A percentile compares a stretch with the other conserved stretches of the same genome.
These are phyloP conservation scores for Amesomyces nigricolor DNA, from an alignment of 2,329 filamentous ascomycete species.

Conservation along the genomic window DNA sequence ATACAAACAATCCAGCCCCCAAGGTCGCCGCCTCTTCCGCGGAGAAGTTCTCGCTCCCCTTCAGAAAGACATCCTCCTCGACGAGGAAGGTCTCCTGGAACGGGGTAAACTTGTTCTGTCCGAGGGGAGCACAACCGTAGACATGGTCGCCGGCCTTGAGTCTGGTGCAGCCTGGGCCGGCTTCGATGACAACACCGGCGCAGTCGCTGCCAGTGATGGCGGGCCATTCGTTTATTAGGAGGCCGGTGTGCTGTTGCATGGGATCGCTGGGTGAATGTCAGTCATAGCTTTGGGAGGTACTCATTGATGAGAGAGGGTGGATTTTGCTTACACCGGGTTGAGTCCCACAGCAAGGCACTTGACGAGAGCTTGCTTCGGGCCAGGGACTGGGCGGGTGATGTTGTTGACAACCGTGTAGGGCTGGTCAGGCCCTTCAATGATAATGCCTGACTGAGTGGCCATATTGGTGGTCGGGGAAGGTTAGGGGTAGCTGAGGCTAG, in stretches of 20 bases:
- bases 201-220: slow-evolving; percentile 1
- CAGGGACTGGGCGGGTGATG: background rate
- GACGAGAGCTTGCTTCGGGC: background rate
- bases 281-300: too few species aligned
- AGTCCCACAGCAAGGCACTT: slow-evolving; percentile 1
- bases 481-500: background rate
- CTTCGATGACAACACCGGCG: slow-evolving; percentile 1
- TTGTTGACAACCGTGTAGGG: background rate
- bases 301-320: background rate
- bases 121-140: background rate
- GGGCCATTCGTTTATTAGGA: background rate
- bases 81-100: slow-evolving; percentile 2
- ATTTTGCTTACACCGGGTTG: background rate
- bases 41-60: background rate
- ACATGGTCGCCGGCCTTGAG: background rate
- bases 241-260: slow-evolving; percentile 1
- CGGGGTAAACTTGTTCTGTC: slow-evolving; percentile 3
- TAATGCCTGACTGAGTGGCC: slow-evolving; percentile 1
- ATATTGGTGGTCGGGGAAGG: background rate
- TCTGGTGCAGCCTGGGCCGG: background rate
- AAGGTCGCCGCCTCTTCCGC: background rate
- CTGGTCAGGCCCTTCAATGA: background rate
- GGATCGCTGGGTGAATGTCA: background rate
- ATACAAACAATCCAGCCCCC: background rate
- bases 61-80: background rate